Evolutionary conservation across 1,139 yeast genomes (phyloP).

Genomic region (Yamadazyma sp.): DNA sequence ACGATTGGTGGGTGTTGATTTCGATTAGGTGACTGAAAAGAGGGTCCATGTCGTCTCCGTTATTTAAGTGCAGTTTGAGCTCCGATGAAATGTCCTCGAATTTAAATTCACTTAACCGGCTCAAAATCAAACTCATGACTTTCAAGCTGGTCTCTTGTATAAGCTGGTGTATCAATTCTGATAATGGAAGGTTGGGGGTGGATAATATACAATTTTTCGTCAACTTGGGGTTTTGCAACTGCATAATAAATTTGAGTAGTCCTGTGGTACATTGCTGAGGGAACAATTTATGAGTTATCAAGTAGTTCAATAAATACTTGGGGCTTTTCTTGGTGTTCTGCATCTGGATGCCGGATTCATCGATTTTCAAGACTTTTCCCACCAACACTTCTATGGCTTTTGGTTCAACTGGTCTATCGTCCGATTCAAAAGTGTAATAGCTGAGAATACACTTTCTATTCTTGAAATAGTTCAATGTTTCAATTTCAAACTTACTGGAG

Average conservation of each 20-base stretch:
- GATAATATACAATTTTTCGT: slow-evolving; percentile 81
- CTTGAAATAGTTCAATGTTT: slow-evolving; percentile 14
- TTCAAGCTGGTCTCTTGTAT: slow-evolving; percentile 51
- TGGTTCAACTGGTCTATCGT: slow-evolving; percentile 67
- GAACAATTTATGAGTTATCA: slow-evolving; percentile 83
- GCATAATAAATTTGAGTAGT: slow-evolving; percentile 48
- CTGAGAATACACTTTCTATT: slow-evolving; percentile 11
- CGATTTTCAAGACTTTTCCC: slow-evolving; percentile 34
- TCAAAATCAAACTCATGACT: slow-evolving; percentile 52
- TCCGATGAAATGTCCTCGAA: slow-evolving; percentile 44
- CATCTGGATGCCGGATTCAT: background rate
- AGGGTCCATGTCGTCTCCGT: slow-evolving; percentile 15
- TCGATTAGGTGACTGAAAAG: slow-evolving; percentile 35
- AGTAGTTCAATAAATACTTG: slow-evolving; percentile 63
- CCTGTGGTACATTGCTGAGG: slow-evolving; percentile 61
- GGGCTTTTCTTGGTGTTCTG: slow-evolving; percentile 36
- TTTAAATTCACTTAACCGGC: slow-evolving; percentile 12
- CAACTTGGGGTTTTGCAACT: slow-evolving; percentile 51
- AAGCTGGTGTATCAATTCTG: slow-evolving; percentile 63
- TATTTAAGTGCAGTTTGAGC: slow-evolving; percentile 22
- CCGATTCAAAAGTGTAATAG: slow-evolving; percentile 9
- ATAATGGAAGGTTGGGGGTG: slow-evolving; percentile 65
- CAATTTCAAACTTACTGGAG: slow-evolving; percentile 10
- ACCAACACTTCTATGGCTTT: slow-evolving; percentile 53
- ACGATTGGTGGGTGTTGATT: slow-evolving; percentile 46